Base-by-base conservation (phyloP, 75 land plant species). In the Pseudotsuga menziesii region DNA sequence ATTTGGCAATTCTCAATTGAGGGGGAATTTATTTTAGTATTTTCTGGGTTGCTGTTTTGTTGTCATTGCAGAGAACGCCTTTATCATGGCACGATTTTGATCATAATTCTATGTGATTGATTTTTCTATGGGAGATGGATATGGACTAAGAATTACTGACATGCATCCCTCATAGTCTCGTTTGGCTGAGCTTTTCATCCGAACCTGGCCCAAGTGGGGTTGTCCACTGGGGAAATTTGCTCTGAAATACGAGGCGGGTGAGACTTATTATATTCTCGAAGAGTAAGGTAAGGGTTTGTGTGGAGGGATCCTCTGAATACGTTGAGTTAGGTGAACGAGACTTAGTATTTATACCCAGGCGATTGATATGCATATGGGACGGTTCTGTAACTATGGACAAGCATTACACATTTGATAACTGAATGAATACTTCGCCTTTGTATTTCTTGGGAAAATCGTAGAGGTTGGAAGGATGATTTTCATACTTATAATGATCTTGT, bases 311-410 rank as follows among this genome's bases (percentile, higher is more conserved):
- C 3, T 80, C 85, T 19, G 83, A 84, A 2, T 77, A 41, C 66
- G 82, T 86, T 26, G 88, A 87, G 78, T 78, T 87, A 20, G 82
- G 84, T 17, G 87, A 81, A 20, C 87, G 89, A 7, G 86, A 87
- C 39, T 63, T 87, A 13, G 89, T 82, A 2, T 79, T 85, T n/a
- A 54, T 87, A 55, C 89, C 89, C 7, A 87, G 84, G 58, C 87
- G 89, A 7, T 59, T 87, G 41, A 86, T 83, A 61, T 87, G 89
- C 79, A 87, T 83, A 26, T 87, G 89, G 89, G 87, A 84, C 39
- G 89, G 87, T 0, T 79, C 81, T 29, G 78, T 78, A 52, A 75
- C 87, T 15, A 83, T 89, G 48, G 89, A 89, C 56, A 89, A 89
- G 73, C 76, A 82, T 81, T 89, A 89, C 83, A 89, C 80, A 56